Evolutionary conservation across 495 filamentous ascomycete genomes (phyloP), one percentile per base, ranked within the genome.

Genomic region (Tuber aestivum): DNA sequence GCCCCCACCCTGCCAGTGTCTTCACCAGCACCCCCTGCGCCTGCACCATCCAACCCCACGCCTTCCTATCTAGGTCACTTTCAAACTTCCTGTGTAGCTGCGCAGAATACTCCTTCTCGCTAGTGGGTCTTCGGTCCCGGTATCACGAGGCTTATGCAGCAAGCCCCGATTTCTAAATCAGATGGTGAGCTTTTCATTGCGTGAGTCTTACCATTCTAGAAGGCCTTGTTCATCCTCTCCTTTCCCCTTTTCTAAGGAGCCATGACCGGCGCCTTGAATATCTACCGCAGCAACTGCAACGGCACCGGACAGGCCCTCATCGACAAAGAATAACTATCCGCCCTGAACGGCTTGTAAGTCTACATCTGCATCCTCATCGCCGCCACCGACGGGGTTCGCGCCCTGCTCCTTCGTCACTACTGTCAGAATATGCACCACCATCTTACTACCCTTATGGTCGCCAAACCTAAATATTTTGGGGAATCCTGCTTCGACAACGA

Each of bases 381-480:
- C 79, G 72, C n/a, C 69, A 65, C 10, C 79, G 73, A 27, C 37
- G 37, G 71, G 42, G 38, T n/a, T 69, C 56, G 70, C 45, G 45
- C 40, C 56, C 61, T 56, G 70, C 74, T 21, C 45, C 70, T 16
- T 69, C 48, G n/a, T n/a, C n/a, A 8, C 77, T 78, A 4, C 41
- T 75, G 41, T 81, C 76, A 0, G 79, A 81, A 40, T 85, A 83
- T 41, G 72, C 74, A 10, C 68, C 70, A 32, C 71, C 89, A 90
- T 87, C 70, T 89, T 88, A 83, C 97, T 97, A 41, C 90, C 92
- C n/a, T 88, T 88, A 70, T 91, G 88, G 81, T 95, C 92, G 41
- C 95, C 95, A 72, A 98, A 92, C 3, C 97, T 91, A 76, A 97
- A 86, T 76, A 88, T 87, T 85, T 97, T 94, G n/a, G 97, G 88